Percentiles rank a stretch among this genome's conserved stretches.
Conservation (phyloP, 331 rosid genomes). For the Telfairia occidentalis region DNA sequence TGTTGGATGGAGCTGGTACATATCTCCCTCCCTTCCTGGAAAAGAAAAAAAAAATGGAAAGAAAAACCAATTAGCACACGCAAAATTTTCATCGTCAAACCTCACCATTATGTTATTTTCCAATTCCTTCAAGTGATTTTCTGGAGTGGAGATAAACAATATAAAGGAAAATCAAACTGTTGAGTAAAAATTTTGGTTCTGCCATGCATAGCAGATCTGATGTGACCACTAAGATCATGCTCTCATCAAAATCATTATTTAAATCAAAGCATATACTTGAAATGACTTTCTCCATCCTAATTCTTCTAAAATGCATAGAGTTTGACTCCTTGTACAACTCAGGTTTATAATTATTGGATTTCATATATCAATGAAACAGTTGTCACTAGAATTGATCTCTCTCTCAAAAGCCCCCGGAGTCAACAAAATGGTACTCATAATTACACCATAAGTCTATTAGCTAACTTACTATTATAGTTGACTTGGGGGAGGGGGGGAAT, state of each 20-base stretch:
- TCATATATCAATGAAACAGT: neutral
- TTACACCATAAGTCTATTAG: neutral
- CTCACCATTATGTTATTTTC: neutral
- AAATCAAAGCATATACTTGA: neutral
- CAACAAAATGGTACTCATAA: neutral
- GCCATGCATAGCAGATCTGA: neutral
- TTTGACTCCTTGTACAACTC: neutral
- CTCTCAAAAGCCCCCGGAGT: neutral
- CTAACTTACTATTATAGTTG: neutral
- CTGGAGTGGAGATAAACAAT: neutral
- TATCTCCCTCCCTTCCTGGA: slow-evolving; percentile 56
- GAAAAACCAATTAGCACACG: neutral
- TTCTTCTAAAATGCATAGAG: neutral
- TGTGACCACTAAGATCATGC: too few species aligned
- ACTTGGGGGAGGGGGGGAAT: neutral
- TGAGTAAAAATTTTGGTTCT: neutral
- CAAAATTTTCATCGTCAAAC: neutral
- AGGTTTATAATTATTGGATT: neutral
- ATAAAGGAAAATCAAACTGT: neutral
- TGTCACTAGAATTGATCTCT: neutral
- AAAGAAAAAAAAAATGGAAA: slow-evolving; percentile 6
- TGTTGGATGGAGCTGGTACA: slow-evolving; percentile 73
- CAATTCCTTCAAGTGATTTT: neutral
- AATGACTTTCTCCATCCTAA: neutral
- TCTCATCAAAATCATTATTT: too few species aligned